These are phyloP conservation scores for Turritis glabra DNA, from an alignment of 345 rosid species.

Conservation along the genomic window DNA sequence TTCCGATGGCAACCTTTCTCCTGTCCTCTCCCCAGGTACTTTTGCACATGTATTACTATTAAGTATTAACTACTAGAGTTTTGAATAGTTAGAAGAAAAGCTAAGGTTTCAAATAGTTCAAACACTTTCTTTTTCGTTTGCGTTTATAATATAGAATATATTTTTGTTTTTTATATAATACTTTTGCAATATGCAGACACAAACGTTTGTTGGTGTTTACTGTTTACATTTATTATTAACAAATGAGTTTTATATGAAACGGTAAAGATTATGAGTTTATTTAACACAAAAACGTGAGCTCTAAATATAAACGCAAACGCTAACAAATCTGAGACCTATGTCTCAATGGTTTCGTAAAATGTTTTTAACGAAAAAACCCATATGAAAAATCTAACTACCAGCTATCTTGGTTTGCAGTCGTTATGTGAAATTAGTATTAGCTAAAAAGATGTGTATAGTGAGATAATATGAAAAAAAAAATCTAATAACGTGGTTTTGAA, in stretches of 20 bases:
- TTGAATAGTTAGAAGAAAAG: neutral
- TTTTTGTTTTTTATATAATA: neutral
- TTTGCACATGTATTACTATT: neutral
- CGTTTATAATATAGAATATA: neutral
- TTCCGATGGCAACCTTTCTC: conserved; percentile 78
- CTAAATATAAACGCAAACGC: neutral
- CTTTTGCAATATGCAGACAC: neutral
- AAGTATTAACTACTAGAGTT: neutral
- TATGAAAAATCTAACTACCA: neutral
- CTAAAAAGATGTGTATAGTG: neutral
- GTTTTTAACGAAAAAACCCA: neutral
- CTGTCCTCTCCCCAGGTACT: conserved; percentile 71
- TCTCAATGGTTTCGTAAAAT: neutral
- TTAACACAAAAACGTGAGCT: neutral
- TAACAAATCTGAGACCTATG: neutral
- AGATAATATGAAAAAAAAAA: too few species aligned
- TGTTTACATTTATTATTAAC: neutral
- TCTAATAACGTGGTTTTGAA: neutral
- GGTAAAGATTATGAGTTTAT: neutral
- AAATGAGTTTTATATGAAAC: neutral
- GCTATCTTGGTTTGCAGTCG: neutral
- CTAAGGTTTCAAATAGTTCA: neutral
- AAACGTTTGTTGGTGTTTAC: conserved; percentile 3
- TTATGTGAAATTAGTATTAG: neutral
- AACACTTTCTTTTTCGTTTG: neutral